Percentiles rank a stretch among this genome's conserved stretches.
Evolutionary conservation across 345 rosid species (phyloP).

Genomic region (Chamaenerion angustifolium): DNA sequence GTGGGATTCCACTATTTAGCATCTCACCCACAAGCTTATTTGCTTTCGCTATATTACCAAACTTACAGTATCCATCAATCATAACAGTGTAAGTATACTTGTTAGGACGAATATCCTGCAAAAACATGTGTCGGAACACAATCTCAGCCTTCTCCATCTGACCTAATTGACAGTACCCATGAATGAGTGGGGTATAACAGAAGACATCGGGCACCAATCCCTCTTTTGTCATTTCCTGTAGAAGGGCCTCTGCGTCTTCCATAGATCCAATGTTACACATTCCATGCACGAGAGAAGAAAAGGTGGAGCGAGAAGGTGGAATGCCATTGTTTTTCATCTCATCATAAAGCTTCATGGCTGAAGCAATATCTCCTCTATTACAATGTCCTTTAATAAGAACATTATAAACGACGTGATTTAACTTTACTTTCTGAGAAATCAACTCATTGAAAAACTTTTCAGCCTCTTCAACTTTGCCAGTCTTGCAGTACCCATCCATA

Average conservation of each 20-base stretch:
- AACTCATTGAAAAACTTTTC: conserved; percentile 46
- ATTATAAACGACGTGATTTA: conserved; percentile 46
- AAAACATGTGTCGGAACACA: conserved; percentile 49
- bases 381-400: conserved; percentile 43
- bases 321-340: conserved; percentile 52
- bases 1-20: conserved; percentile 40
- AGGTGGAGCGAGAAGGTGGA: conserved; percentile 36
- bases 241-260: conserved; percentile 36
- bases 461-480: conserved; percentile 46
- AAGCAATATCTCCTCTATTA: conserved; percentile 30
- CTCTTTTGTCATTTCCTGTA: conserved; percentile 47
- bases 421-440: conserved; percentile 25
- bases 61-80: conserved; percentile 48
- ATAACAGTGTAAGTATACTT: conserved; percentile 66
- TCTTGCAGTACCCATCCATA: conserved; percentile 69
- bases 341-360: conserved; percentile 40
- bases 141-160: conserved; percentile 43
- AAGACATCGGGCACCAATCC: conserved; percentile 52
- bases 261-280: conserved; percentile 39
- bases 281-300: conserved; percentile 60
- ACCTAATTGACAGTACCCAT: conserved; percentile 59
- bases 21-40: conserved; percentile 44
- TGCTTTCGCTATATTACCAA: conserved; percentile 48
- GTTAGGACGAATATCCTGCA: conserved; percentile 37
- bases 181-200: conserved; percentile 63